These are phyloP conservation scores for Pisolithus albus DNA, from an alignment of 768 basidiomycete species.

Conservation along the genomic window DNA sequence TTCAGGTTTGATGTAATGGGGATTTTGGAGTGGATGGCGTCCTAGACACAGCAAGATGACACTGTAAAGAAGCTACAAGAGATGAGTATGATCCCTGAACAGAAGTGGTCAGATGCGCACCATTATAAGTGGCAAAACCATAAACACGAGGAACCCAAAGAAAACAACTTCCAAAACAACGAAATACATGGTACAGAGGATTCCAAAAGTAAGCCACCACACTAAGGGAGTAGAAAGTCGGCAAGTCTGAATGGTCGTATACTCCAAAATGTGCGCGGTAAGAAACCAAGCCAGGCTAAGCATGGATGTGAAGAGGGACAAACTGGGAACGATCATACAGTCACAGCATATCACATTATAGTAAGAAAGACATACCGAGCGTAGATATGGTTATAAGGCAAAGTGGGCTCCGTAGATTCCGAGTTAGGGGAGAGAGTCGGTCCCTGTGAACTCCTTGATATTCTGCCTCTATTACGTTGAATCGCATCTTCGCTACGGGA, in stretches of 20 bases:
- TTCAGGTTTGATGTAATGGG: slow-evolving; percentile 68
- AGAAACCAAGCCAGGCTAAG: slow-evolving; percentile 79
- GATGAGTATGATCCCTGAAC: slow-evolving; percentile 3
- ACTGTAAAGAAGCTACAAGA: slow-evolving; percentile 62
- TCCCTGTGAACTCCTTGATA: slow-evolving; percentile 10
- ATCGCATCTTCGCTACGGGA: slow-evolving; percentile 10
- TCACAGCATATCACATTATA: not conserved
- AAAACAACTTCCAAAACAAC: slow-evolving; percentile 67
- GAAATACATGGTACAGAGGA: slow-evolving; percentile 73
- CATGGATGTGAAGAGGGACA: slow-evolving; percentile 60
- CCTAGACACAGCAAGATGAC: slow-evolving; percentile 73
- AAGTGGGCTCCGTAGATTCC: slow-evolving; percentile 20
- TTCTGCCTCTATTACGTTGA: slow-evolving; percentile 12
- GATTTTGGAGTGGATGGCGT: slow-evolving; percentile 71
- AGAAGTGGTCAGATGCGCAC: slow-evolving; percentile 37
- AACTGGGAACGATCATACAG: slow-evolving; percentile 29
- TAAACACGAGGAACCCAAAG: slow-evolving; percentile 69
- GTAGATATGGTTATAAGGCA: slow-evolving; percentile 22
- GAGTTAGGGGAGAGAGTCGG: slow-evolving; percentile 4
- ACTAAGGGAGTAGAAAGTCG: slow-evolving; percentile 69
- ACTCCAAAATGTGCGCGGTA: slow-evolving; percentile 72
- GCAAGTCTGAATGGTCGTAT: slow-evolving; percentile 69
- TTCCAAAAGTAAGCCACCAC: slow-evolving; percentile 83
- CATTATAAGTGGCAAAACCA: slow-evolving; percentile 72
- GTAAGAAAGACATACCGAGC: slow-evolving; percentile 16